Conservation (phyloP, 148 eudicot species). For the Bassia scoparia region DNA sequence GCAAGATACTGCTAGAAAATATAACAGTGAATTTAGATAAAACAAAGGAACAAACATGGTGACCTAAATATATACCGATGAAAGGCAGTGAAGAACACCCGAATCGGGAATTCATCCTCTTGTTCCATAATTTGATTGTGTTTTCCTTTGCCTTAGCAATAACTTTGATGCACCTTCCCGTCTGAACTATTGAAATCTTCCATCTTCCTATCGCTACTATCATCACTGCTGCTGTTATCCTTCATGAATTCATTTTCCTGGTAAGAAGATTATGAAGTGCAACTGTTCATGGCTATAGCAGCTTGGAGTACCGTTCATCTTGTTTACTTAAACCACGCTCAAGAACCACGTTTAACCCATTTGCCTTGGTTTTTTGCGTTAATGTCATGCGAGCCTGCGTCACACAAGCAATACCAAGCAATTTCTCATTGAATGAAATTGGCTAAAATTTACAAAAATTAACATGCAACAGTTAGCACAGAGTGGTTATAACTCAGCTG, state of each 20-base stretch:
- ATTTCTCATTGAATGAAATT: not conserved
- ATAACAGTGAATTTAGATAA: not conserved
- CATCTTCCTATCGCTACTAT: constrained; percentile 54
- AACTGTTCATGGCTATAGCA: constrained; percentile 83
- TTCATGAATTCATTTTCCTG: constrained; percentile 75
- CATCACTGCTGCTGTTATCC: constrained; percentile 61
- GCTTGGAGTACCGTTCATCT: constrained; percentile 93
- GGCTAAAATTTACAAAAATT: not conserved
- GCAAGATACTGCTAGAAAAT: not conserved
- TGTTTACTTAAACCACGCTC: constrained; percentile 67
- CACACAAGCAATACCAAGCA: constrained; percentile 13
- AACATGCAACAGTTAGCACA: not conserved
- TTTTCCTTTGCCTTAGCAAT: constrained; percentile 74
- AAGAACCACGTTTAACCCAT: constrained; percentile 73
- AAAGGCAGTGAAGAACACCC: constrained; percentile 90
- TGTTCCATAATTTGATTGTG: constrained; percentile 58
- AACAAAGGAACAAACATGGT: not conserved
- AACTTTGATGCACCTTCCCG: constrained; percentile 48
- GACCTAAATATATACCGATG: constrained; percentile 57
- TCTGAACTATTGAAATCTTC: constrained; percentile 59
- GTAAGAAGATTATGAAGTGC: constrained; percentile 65
- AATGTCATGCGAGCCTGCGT: constrained; percentile 76
- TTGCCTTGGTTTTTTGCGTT: constrained; percentile 79
- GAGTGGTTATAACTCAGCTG: constrained; percentile 64
- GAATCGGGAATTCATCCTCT: constrained; percentile 72